Evolutionary conservation across 345 rosid genomes (phyloP), one percentile per base, ranked within the genome.

Genomic region (Pseudoturritis turrita): DNA sequence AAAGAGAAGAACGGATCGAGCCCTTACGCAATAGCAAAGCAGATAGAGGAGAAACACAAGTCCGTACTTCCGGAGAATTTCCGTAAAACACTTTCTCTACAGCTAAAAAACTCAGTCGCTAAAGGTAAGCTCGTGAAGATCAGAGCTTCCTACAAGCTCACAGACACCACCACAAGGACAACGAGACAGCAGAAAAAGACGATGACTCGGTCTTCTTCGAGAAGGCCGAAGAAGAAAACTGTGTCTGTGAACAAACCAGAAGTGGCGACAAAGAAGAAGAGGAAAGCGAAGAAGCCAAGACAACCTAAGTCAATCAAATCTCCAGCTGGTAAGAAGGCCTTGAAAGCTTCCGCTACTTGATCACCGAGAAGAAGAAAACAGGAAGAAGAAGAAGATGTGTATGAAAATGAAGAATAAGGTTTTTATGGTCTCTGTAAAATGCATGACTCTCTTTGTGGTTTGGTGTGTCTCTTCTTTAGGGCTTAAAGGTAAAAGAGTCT

Each of bases 1-100:
- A 79, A 82, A 49, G 96, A 92, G 41, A 88, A 84, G 71, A 79
- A 84, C 17, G 98, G 98, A 19, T 90, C 96, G 0, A 92, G 98
- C 61, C 93, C 93, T 1, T 86, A 87, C 71, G 96, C 91, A 7
- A 87, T 92, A 73, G 90, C 88, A 10, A 90, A 90, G 78, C 77
- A 77, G 81, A 87, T 92, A 86, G 93, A 87, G 43, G 90, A 78
- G 73, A 87, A 90, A 76, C 86, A 90, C 84, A 88, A 88, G 39
- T 71, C 91, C 2, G 80, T 74, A 17, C 83, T 92, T 0, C 96
- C 98, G 0, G 81, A 79, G 29, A 92, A 81, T 68, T 92, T 90
- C 75, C 77, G 82, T 85, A 92, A 87, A 72, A 90, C 79, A 2
- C 51, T 92, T 19, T 81, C 80, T 18, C 77, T 87, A 8, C 96